These are phyloP conservation scores for Mucor mucedo DNA, from an alignment of 371 early-diverging fungal species.

Conservation along the genomic window DNA sequence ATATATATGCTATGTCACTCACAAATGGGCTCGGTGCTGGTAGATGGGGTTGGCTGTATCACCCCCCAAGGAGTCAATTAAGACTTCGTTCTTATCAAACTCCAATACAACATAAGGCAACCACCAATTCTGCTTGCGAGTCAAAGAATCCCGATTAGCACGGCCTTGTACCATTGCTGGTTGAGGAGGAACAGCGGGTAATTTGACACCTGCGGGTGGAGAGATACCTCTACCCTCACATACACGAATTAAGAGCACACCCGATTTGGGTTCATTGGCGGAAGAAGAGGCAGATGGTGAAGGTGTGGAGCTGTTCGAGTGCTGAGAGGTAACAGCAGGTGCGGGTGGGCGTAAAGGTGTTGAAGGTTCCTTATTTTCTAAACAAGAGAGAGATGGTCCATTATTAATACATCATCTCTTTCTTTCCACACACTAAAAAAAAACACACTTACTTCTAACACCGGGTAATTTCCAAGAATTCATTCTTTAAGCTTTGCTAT, in stretches of 20 bases:
- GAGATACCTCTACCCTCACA: slow-evolving; percentile 80
- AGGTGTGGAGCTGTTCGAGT: slow-evolving; percentile 3
- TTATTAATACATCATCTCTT: background rate
- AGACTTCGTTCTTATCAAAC: slow-evolving; percentile 93
- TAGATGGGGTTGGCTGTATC: slow-evolving; percentile 78
- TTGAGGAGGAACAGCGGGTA: slow-evolving; percentile 40
- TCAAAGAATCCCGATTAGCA: slow-evolving; percentile 68
- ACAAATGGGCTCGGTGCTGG: slow-evolving; percentile 90
- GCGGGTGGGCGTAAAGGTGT: background rate
- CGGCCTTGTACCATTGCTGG: slow-evolving; percentile 26
- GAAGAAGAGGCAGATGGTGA: slow-evolving; percentile 20
- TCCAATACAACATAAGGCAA: slow-evolving; percentile 89
- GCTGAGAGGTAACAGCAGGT: background rate
- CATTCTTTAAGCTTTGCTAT: slow-evolving; percentile 16
- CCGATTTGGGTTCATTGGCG: slow-evolving; percentile 55
- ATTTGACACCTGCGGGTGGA: slow-evolving; percentile 58
- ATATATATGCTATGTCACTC: slow-evolving; percentile 33
- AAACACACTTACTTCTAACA: slow-evolving; percentile 33
- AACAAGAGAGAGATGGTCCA: background rate
- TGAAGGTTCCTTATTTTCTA: slow-evolving; percentile 5
- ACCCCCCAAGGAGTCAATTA: slow-evolving; percentile 81
- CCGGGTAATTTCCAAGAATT: slow-evolving; percentile 52
- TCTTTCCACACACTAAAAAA: background rate
- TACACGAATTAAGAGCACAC: slow-evolving; percentile 79
- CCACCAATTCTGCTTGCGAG: slow-evolving; percentile 77